A percentile compares a stretch with the other conserved stretches of the same genome.
These are phyloP conservation scores for Phytopythium chamaehyphon DNA, from an alignment of 352 stramenopile species.

Conservation along the genomic window DNA sequence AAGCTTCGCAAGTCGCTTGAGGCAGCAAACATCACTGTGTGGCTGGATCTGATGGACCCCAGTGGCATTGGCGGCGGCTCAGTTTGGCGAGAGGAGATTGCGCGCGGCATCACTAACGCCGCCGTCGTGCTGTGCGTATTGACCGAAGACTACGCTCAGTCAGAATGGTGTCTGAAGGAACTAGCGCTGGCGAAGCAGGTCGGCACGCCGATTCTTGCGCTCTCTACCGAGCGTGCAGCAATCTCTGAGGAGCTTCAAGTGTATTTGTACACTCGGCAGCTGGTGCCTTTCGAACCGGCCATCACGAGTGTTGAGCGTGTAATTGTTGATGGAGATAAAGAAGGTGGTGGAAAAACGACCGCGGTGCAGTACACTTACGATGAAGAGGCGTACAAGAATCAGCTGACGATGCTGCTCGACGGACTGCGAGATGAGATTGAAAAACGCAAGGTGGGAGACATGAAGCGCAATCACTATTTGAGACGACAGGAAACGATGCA, in stretches of 20 bases:
- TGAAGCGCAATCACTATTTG: constrained; percentile 43
- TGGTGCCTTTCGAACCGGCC: constrained; percentile 70
- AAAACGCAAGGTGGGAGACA: constrained; percentile 67
- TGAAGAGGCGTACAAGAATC: constrained; percentile 60
- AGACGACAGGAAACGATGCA: constrained; percentile 31
- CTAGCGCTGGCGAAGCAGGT: constrained; percentile 67
- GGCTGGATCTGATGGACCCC: constrained; percentile 65
- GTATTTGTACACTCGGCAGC: constrained; percentile 80
- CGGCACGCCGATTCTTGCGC: constrained; percentile 69
- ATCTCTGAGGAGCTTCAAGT: constrained; percentile 84
- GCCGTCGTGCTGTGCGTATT: constrained; percentile 55
- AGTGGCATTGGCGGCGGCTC: constrained; percentile 54
- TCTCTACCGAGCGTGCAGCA: constrained; percentile 63
- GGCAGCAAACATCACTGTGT: constrained; percentile 58
- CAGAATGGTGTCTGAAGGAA: constrained; percentile 64
- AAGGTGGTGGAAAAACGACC: neutral
- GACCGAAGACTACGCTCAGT: constrained; percentile 56
- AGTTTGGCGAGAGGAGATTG: constrained; percentile 67
- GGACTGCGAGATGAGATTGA: constrained; percentile 81
- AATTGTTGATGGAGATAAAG: constrained; percentile 15
- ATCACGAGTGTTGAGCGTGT: constrained; percentile 50
- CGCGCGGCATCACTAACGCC: constrained; percentile 54
- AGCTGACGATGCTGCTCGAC: constrained; percentile 68
- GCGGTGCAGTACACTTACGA: constrained; percentile 55
- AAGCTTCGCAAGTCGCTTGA: constrained; percentile 52